phyloP scores from a whole-genome alignment of 805 yeast genomes.

The Danielia oregonensis region DNA sequence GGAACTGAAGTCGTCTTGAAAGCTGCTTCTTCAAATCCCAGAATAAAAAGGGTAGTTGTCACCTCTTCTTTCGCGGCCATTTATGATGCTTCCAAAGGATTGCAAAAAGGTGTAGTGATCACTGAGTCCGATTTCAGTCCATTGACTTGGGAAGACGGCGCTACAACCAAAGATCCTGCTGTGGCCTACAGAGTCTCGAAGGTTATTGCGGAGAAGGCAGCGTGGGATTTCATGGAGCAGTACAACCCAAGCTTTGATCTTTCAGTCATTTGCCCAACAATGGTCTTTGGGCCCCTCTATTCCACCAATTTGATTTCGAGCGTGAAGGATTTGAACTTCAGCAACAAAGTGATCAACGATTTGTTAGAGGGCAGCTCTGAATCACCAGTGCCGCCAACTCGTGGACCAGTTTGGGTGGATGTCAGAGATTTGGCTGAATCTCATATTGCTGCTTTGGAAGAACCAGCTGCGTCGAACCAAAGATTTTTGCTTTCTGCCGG shows the following conservation, averaged over 20 bases:
- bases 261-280: slow-evolving; percentile 6
- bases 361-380: neutral
- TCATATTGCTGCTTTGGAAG: slow-evolving; percentile 3
- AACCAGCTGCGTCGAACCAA: slow-evolving; percentile 15
- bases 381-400: slow-evolving; percentile 2
- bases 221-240: slow-evolving; percentile 6
- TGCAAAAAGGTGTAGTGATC: slow-evolving; percentile 11
- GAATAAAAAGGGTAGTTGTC: slow-evolving; percentile 15
- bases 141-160: slow-evolving; percentile 8
- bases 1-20: slow-evolving; percentile 51
- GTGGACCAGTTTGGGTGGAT: slow-evolving; percentile 8
- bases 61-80: slow-evolving; percentile 23
- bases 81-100: slow-evolving; percentile 16
- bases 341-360: slow-evolving; percentile 4
- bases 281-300: slow-evolving; percentile 8
- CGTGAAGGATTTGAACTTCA: slow-evolving; percentile 6
- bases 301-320: neutral
- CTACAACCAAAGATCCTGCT: slow-evolving; percentile 4
- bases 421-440: slow-evolving; percentile 7
- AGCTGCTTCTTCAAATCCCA: slow-evolving; percentile 23
- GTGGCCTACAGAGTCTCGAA: slow-evolving; percentile 8
- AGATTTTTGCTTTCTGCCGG: slow-evolving; percentile 26
- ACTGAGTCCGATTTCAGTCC: slow-evolving; percentile 5
- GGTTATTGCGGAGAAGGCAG: slow-evolving; percentile 7
- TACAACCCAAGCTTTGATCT: slow-evolving; percentile 4